phyloP scores from a whole-genome alignment of 306 rosid species.

The Cyclanthera cordifolia region DNA sequence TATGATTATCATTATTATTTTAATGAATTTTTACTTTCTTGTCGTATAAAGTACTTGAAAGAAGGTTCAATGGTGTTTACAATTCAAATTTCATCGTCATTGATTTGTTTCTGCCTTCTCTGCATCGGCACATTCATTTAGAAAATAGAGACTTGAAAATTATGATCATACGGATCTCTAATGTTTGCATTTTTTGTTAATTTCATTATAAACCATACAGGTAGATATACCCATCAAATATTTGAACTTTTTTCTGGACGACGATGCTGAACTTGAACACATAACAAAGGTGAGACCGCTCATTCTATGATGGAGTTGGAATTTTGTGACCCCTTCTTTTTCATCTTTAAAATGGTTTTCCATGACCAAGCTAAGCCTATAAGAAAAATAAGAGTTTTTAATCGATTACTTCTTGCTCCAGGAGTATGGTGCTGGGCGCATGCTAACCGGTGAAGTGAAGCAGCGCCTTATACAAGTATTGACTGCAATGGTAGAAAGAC shows the following conservation, averaged over 20 bases:
- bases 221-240: slow-evolving; percentile 90
- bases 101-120: background rate
- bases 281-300: slow-evolving; percentile 41
- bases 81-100: background rate
- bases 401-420: background rate
- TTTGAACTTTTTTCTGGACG: slow-evolving; percentile 71
- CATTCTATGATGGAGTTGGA: background rate
- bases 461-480: slow-evolving; percentile 51
- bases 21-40: background rate
- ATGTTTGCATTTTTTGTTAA: slow-evolving; percentile 7
- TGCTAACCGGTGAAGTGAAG: slow-evolving; percentile 96
- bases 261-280: slow-evolving; percentile 63
- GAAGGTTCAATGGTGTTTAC: background rate
- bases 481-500: slow-evolving; percentile 78
- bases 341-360: background rate
- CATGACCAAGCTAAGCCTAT: background rate
- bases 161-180: background rate
- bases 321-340: background rate
- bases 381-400: background rate
- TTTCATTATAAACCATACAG: slow-evolving; percentile 27
- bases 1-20: background rate
- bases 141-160: background rate
- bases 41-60: background rate
- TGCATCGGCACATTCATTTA: background rate
- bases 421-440: slow-evolving; percentile 82